Base-by-base conservation (phyloP, 306 rosid species). In the Acacia melanoxylon region DNA sequence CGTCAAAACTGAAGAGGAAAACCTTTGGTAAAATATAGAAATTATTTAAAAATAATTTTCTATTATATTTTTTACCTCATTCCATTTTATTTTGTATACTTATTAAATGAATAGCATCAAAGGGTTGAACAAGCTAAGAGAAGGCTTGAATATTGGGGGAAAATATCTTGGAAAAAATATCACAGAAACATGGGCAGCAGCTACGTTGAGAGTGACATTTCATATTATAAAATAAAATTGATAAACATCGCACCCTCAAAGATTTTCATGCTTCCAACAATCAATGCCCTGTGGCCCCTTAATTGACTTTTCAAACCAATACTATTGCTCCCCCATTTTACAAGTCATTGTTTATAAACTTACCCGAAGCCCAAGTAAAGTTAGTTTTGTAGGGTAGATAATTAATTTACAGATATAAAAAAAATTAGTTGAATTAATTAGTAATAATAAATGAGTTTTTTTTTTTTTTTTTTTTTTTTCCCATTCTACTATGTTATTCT, bases 211-310 rank as follows among this genome's bases (percentile, higher is more conserved):
- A 29, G n/a, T 27, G 69, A 63, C 5, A 31, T 63, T 6, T 27
- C 69, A 63, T 14, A 80, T 37, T 37, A 37, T 37, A 37, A 37
- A 37, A 20, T 58, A 68, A 75, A 74, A 25, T 68, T 3, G 24
- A 75, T 61, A 71, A 59, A 80, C 44, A 56, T 81, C 56, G 56
- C 65, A 63, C 16, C 48, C 58, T 62, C 22, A 74, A 63, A 33
- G 74, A 73, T 81, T 74, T 78, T 40, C 24, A 58, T 56, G 81
- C 68, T 81, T 74, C 78, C 63, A 29, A 56, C 78, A 81, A 81
- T 85, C 48, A 85, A 63, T 58, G 59, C 70, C 25, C 45, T 20
- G 59, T 20, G 69, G 2, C 24, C 24, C 20, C 8, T 37, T 37
- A 37, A 22, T 37, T 68, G 72, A 68, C 72, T 37, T 35, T 68